Evolutionary conservation across 352 stramenopile genomes (phyloP), one percentile per base, ranked within the genome.

Genomic region (Pseudoperonospora humuli): DNA sequence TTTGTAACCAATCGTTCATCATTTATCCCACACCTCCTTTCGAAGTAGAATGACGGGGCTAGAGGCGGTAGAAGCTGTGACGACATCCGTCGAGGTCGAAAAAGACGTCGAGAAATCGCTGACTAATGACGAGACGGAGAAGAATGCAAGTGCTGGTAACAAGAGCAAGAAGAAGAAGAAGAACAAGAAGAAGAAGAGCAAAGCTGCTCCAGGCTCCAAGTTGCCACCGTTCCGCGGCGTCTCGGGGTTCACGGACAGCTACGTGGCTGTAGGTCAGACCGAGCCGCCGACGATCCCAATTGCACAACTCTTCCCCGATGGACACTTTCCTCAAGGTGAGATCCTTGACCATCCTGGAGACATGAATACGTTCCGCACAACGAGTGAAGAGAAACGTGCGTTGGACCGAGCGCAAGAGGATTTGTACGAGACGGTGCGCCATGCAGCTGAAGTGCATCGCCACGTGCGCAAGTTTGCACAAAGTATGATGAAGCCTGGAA

Each of bases 361-460:
- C 61, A 90, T 86, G 38, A 97, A 98, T 69, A 75, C 74, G n/a
- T 88, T 88, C 61, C 88, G 92, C 33, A 74, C 73, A 33, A 93
- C 80, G 21, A 83, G 61, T 19, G 84, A 83, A 28, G 88, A 96
- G 70, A 75, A 80, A 52, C 76, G 93, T 10, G 78, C 78, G 14
- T 47, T 72, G 26, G 94, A 98, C 42, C 73, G 87, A 7, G 53
- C 95, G 2, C 42, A 69, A 7, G 57, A 70, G 21, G 68, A 79
- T 23, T 44, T 77, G 28, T 82, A 83, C 43, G 57, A 77, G 41
- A 75, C 61, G 45, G 62, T 98, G 6, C 85, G 95, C 39, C 75
- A 95, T 36, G 95, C 93, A 2, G 71, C 93, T 8, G 95, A 99
- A 65, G 92, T 98, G 35, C 96, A 99, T 62, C 79, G 95, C 29